Evolutionary conservation across 441 rosid species (phyloP).

Genomic region (Gossypium davidsonii): DNA sequence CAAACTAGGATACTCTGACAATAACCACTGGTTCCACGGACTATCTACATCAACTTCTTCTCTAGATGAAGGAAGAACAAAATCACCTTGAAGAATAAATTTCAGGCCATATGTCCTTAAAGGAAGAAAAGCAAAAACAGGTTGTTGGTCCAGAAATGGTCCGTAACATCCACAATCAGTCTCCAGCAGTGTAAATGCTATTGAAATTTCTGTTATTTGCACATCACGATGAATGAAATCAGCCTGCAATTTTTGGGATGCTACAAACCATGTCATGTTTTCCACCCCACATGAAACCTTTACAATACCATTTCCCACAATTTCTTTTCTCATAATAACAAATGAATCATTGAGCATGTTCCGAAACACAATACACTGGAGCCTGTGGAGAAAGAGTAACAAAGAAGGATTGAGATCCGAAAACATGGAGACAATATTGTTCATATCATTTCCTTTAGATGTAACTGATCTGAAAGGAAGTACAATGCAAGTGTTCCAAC

Average conservation of each 20-base stretch:
- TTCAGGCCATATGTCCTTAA: constrained; percentile 95
- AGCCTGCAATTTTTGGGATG: constrained; percentile 64
- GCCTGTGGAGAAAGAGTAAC: constrained; percentile 92
- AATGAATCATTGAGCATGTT: constrained; percentile 63
- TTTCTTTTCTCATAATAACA: constrained; percentile 75
- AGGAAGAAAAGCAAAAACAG: constrained; percentile 97
- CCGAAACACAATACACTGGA: constrained; percentile 71
- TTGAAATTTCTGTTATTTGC: constrained; percentile 71
- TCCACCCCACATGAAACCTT: constrained; percentile 75
- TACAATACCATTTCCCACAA: constrained; percentile 64
- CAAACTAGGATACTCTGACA: constrained; percentile 71
- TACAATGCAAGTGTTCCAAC: constrained; percentile 87
- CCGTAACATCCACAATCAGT: constrained; percentile 48
- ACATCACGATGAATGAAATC: constrained; percentile 53
- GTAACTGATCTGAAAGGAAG: constrained; percentile 81
- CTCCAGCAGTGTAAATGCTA: constrained; percentile 82
- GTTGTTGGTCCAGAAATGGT: constrained; percentile 72
- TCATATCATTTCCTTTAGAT: constrained; percentile 52
- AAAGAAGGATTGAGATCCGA: constrained; percentile 95
- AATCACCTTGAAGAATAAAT: constrained; percentile 94
- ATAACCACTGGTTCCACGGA: constrained; percentile 95
- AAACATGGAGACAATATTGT: constrained; percentile 57
- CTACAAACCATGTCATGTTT: constrained; percentile 87
- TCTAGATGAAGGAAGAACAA: constrained; percentile 93
- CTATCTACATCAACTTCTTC: constrained; percentile 96